A percentile compares a stretch with the other conserved stretches of the same genome.
phyloP scores from a whole-genome alignment of 139 green algal genomes.

The Picochlorum sp. region DNA sequence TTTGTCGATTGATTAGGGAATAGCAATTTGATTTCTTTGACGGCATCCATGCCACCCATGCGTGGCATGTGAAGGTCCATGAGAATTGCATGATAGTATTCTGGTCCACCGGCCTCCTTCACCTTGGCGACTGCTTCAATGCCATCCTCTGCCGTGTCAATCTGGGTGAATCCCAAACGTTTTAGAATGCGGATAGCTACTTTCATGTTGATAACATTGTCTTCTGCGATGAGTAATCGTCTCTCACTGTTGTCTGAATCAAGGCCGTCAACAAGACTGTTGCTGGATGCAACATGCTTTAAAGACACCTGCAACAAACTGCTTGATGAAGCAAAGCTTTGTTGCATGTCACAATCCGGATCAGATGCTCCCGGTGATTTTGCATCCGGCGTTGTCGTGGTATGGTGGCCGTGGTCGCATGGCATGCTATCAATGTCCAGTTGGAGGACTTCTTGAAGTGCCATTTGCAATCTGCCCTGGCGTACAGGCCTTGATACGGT shows the following conservation, averaged over 20 bases:
- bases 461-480: conserved; percentile 56
- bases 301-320: conserved; percentile 5
- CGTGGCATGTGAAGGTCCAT: conserved; percentile 87
- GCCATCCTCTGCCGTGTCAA: conserved; percentile 37
- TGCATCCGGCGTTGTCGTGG: no score
- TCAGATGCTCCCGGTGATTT: background rate
- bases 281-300: background rate
- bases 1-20: conserved; percentile 29
- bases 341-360: background rate
- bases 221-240: conserved; percentile 64
- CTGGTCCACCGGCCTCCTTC: conserved; percentile 31
- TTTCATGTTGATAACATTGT: conserved; percentile 81
- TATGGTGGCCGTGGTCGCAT: no score
- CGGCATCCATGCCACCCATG: conserved; percentile 64
- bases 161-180: conserved; percentile 43
- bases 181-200: conserved; percentile 52
- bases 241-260: background rate
- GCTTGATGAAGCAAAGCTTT: conserved; percentile 6
- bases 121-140: conserved; percentile 43
- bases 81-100: conserved; percentile 73
- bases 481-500: conserved; percentile 59
- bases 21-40: conserved; percentile 34
- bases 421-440: conserved; percentile 16
- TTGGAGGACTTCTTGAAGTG: conserved; percentile 60
- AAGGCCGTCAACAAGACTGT: background rate